Conservation (phyloP, 2,329 filamentous ascomycete genomes). For the Ceratocystis cacaofunesta region DNA sequence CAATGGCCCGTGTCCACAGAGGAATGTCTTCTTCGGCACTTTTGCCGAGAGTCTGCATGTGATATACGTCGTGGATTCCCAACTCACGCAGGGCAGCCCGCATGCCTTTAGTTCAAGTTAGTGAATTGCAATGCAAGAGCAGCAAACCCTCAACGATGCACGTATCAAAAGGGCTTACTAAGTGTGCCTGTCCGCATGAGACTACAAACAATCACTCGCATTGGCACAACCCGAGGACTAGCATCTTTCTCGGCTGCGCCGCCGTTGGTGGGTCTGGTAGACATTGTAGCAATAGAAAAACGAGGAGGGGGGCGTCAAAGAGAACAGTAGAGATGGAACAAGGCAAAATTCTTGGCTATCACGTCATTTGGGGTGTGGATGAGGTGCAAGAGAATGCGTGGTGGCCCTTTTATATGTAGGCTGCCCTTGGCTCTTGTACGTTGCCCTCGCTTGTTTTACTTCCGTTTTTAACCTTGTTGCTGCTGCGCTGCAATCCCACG, state of each 20-base stretch:
- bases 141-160: not conserved
- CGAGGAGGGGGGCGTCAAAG: not conserved
- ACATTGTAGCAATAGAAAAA: not conserved
- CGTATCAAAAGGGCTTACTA: constrained; percentile 21
- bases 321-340: not conserved
- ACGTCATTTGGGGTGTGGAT: constrained; percentile 3
- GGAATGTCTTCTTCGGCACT: constrained; percentile 17
- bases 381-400: not conserved
- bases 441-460: not conserved
- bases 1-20: constrained; percentile 20
- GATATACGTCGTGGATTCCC: constrained; percentile 27
- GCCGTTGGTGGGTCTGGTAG: constrained; percentile 12
- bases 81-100: constrained; percentile 25
- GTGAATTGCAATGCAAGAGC: not conserved
- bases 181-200: constrained; percentile 27
- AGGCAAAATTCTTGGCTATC: not conserved
- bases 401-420: constrained; percentile 11
- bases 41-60: constrained; percentile 23
- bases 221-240: constrained; percentile 24
- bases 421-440: not conserved
- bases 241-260: constrained; percentile 14
- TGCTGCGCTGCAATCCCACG: no score
- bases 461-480: no score
- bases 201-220: constrained; percentile 29
- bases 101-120: constrained; percentile 21